A percentile compares a stretch with the other conserved stretches of the same genome.
These are phyloP conservation scores for Dalbergia oliveri DNA, from an alignment of 306 rosid genomes.

Conservation along the genomic window DNA sequence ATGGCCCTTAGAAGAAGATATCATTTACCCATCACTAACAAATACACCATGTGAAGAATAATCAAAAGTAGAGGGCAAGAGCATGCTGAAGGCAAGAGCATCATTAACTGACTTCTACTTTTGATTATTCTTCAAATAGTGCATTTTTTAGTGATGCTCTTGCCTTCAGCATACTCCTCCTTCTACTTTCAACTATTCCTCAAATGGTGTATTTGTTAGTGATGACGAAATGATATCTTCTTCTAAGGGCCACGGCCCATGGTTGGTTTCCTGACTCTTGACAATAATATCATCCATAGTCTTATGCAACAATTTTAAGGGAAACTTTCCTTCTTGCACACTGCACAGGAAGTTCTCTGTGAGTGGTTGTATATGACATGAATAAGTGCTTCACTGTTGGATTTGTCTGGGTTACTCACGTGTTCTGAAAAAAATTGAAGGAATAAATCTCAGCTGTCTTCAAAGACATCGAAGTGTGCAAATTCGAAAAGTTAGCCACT, in stretches of 20 bases:
- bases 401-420: constrained; percentile 68
- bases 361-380: constrained; percentile 90
- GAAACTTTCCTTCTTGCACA: constrained; percentile 61
- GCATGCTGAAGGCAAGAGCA: constrained; percentile 61
- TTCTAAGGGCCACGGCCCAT: constrained; percentile 72
- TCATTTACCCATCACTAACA: constrained; percentile 68
- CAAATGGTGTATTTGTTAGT: constrained; percentile 47
- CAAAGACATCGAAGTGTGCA: constrained; percentile 76
- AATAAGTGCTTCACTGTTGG: constrained; percentile 83
- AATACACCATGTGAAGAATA: constrained; percentile 59
- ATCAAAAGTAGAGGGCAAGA: constrained; percentile 72
- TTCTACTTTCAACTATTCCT: too few species aligned
- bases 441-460: constrained; percentile 74
- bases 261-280: constrained; percentile 72
- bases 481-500: too few species aligned
- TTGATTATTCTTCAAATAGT: too few species aligned
- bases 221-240: constrained; percentile 75
- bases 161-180: too few species aligned
- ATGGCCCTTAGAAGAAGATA: constrained; percentile 76
- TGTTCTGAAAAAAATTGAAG: constrained; percentile 72
- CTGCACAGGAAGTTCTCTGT: constrained; percentile 78
- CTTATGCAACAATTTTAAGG: constrained; percentile 60
- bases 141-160: too few species aligned
- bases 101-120: too few species aligned
- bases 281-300: constrained; percentile 66